Base-by-base conservation (phyloP, 139 green algal genomes). In the Coccomyxa sp. region DNA sequence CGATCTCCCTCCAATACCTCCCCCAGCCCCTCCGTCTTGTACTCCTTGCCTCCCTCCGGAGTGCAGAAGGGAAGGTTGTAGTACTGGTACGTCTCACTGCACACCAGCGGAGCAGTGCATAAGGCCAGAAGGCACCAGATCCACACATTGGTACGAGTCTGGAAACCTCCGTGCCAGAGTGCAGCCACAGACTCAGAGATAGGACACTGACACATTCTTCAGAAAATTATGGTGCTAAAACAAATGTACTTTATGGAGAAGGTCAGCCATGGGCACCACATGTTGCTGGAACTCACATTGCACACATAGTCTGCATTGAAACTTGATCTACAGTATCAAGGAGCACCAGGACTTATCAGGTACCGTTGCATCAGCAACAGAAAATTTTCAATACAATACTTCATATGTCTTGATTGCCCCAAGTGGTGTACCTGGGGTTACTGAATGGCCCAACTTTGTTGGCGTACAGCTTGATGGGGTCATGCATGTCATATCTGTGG, bases 1-100 rank as follows among this genome's bases (percentile, higher is more conserved):
- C 96, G 67, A 85, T 95, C 90, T 18, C 92, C 93, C 84, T 95
- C 93, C 21, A 96, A 91, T 59, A 97, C 92, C 89, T 99, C 93
- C 11, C 95, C 93, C 78, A 99, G 88, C 45, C 91, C 92, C 83
- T 97, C 92, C 1, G 88, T 79, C 88, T 97, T 97, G 87, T 98
- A 94, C 71, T 95, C 86, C 78, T 94, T 93, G 77, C 88, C 91
- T 17, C 91, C 89, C 28, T 90, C 85, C 0, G 94, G 94, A 58
- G 90, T 88, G 89, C 97, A 99, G 85, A 99, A 98, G 14, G 97
- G 94, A 81, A 99, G 88, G 75, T 93, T 93, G 88, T 97, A 99
- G 84, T 98, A 99, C 88, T 98, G 93, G 86, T 98, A 98, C 13
- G 96, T 98, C 85, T 98, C 95, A 81, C 92, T 95, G 91, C 84